Evolutionary conservation across 2,329 filamentous ascomycete species (phyloP), one percentile per base, ranked within the genome.

Genomic region (Alternaria sp.): DNA sequence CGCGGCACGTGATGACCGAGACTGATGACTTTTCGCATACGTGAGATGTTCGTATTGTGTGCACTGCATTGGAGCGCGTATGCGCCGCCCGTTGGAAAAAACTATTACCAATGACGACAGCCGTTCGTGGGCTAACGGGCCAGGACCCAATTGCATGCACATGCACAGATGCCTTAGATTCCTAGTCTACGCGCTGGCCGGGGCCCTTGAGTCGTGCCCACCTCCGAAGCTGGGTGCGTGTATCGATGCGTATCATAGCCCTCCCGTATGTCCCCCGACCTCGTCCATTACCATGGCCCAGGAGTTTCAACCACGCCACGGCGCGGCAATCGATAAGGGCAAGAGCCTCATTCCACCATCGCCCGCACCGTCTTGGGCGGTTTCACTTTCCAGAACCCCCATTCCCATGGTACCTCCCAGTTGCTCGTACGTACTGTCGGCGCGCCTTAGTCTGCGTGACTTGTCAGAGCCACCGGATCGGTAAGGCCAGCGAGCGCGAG

Each of bases 281-380:
- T 28, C 53, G 23, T 55, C 43, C 30, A 47, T 55, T 33, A 44
- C 44, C 33, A 20, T 57, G 53, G 53, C 50, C 61, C 55, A 57
- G 25, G 59, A 61, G 63, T 66, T 67, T 64, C 63, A 66, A 64
- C 50, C 63, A 50, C 63, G 59, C 66, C 56, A 56, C 63, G 37
- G 59, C 58, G 61, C 60, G 57, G 63, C 60, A 70, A 72, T 71
- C 67, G 67, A 71, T 71, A 66, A 71, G 63, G 33, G 23, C 49
- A 47, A 54, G 61, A 67, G 69, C 65, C 67, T 66, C 67, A 65
- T 45, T 37, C 61, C 50, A 45, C 44, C 58, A n/a, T 49, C 41
- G 53, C 28, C 25, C 41, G 43, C 43, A 43, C 21, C 25, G 43
- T 47, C 37, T 46, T n/a, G 15, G 46, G 51, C 37, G 33, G 46